Percentiles rank a stretch among this genome's conserved stretches.
These are phyloP conservation scores for Protea cynaroides DNA, from an alignment of 164 flowering plant species.

Conservation along the genomic window DNA sequence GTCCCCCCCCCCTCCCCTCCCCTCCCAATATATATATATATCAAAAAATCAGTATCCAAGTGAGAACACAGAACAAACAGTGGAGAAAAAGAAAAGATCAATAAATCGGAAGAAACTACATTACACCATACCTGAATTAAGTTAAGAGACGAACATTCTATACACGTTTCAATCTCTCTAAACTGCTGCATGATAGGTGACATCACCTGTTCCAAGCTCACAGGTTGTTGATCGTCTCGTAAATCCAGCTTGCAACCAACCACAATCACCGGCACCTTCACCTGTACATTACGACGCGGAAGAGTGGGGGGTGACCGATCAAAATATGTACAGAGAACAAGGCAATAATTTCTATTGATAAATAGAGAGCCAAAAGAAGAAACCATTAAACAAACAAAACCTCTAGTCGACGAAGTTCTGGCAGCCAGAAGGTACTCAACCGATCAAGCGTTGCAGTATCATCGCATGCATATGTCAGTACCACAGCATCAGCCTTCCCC, in stretches of 20 bases:
- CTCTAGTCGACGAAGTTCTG: conserved; percentile 82
- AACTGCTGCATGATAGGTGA: conserved; percentile 95
- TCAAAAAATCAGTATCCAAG: too few species aligned
- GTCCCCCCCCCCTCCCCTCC: too few species aligned
- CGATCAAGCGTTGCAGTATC: conserved; percentile 64
- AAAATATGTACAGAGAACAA: not conserved
- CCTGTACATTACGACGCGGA: conserved; percentile 23
- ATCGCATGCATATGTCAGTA: conserved; percentile 93
- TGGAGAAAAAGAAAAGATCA: too few species aligned
- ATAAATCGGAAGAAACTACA: not conserved
- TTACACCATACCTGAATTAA: conserved; percentile 64
- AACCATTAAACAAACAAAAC: conserved; percentile 21
- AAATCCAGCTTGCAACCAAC: conserved; percentile 86
- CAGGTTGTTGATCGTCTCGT: conserved; percentile 64
- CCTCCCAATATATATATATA: too few species aligned
- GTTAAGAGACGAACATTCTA: conserved; percentile 80
- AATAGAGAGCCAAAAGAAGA: not conserved
- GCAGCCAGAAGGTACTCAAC: conserved; percentile 82
- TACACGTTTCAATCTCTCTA: conserved; percentile 98
- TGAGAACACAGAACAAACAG: too few species aligned
- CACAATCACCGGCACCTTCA: conserved; percentile 55
- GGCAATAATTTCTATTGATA: not conserved
- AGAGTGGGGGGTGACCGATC: not conserved
- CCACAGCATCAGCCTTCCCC: conserved; percentile 82
- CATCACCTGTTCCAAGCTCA: conserved; percentile 80